phyloP scores from a whole-genome alignment of 1,139 yeast genomes.

The Pichia sp. region DNA sequence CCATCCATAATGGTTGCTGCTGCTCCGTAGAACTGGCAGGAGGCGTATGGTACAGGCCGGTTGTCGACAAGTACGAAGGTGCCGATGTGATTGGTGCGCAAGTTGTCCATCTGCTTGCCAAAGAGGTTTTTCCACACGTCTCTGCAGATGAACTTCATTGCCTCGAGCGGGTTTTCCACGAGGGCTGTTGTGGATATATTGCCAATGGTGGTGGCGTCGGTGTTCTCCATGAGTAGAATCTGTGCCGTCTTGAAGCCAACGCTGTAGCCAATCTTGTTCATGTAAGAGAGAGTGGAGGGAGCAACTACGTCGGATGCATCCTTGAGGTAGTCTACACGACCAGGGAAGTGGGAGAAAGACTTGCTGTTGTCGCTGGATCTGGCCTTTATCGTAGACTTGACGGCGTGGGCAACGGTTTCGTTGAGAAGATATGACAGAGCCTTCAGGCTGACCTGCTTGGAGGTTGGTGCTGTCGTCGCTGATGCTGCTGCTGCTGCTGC shows the following conservation, averaged over 20 bases:
- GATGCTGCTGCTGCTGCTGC: not conserved
- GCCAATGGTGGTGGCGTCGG: slow-evolving; percentile 5
- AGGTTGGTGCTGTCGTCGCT: not conserved
- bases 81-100: slow-evolving; percentile 86
- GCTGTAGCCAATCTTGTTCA: slow-evolving; percentile 13
- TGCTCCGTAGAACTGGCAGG: slow-evolving; percentile 1
- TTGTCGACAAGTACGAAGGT: slow-evolving; percentile 77
- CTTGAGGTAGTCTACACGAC: slow-evolving; percentile 2
- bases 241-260: slow-evolving; percentile 16
- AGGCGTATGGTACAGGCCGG: slow-evolving; percentile 23
- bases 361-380: slow-evolving; percentile 12
- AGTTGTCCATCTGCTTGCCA: slow-evolving; percentile 84
- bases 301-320: slow-evolving; percentile 2
- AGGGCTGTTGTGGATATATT: slow-evolving; percentile 11
- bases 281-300: slow-evolving; percentile 7
- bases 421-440: slow-evolving; percentile 12
- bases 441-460: slow-evolving; percentile 10
- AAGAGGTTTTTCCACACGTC: slow-evolving; percentile 83
- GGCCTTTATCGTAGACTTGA: not conserved
- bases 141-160: slow-evolving; percentile 88
- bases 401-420: slow-evolving; percentile 11
- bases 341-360: slow-evolving; percentile 17
- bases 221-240: slow-evolving; percentile 8
- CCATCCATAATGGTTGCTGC: not conserved
- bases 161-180: slow-evolving; percentile 42